Conservation (phyloP, 768 basidiomycete genomes). For the Boletus bicolor region DNA sequence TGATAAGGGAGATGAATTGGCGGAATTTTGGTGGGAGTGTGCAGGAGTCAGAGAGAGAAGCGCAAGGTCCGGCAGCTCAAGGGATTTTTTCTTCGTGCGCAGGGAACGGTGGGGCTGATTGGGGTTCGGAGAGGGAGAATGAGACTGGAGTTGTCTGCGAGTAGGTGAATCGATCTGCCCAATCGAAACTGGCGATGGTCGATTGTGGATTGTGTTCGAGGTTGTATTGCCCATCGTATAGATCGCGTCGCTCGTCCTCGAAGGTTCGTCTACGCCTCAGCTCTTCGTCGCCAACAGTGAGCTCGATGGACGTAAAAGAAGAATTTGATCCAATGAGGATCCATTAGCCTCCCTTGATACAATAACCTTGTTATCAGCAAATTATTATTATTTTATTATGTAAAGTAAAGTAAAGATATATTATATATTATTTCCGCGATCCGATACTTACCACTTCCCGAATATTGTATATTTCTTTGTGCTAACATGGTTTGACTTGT, state of each 20-base stretch:
- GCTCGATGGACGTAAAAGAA: conserved; percentile 35
- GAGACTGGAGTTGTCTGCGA: conserved; percentile 20
- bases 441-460: neutral
- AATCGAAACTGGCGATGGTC: conserved; percentile 23
- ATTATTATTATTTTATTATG: conserved; percentile 12
- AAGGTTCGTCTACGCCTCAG: conserved; percentile 10
- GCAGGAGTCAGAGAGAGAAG: conserved; percentile 46
- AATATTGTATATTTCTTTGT: neutral
- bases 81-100: conserved; percentile 65
- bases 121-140: conserved; percentile 40
- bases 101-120: conserved; percentile 56
- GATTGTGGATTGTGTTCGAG: conserved; percentile 29
- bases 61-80: conserved; percentile 74
- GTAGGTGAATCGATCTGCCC: conserved; percentile 26
- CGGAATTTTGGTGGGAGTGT: conserved; percentile 34
- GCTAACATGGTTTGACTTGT: neutral
- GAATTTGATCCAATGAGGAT: conserved; percentile 26
- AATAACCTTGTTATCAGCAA: conserved; percentile 21
- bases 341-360: conserved; percentile 13
- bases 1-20: conserved; percentile 41
- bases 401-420: conserved; percentile 7
- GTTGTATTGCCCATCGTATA: conserved; percentile 34
- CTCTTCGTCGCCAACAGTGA: conserved; percentile 20
- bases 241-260: conserved; percentile 19
- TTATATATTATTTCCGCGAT: too few relatives aligned